phyloP scores from a whole-genome alignment of 352 stramenopile genomes.

The Globisporangium megalacanthum region DNA sequence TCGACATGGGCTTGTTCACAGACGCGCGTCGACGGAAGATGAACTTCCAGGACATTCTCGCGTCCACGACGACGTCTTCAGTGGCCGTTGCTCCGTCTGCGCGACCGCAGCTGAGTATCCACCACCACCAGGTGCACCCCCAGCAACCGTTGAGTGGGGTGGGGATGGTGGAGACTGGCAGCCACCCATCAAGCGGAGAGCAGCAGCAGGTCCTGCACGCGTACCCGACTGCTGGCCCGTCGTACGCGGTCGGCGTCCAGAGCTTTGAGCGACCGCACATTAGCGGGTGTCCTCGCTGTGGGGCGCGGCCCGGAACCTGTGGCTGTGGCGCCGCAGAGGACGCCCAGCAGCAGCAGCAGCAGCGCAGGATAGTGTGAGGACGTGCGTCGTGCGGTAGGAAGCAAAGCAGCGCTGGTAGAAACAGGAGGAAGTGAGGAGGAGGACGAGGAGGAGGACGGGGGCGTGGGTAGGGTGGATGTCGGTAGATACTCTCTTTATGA shows the following conservation, averaged over 20 bases:
- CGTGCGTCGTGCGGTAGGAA: not conserved
- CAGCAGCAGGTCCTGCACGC: slow-evolving; percentile 27
- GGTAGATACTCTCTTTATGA: slow-evolving; percentile 2
- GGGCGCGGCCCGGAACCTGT: slow-evolving; percentile 10
- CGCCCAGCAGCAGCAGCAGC: slow-evolving; percentile 20
- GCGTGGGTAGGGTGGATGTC: too few relatives aligned
- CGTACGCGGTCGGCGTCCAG: slow-evolving; percentile 17
- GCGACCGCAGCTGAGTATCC: not conserved
- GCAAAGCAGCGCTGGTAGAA: too few relatives aligned
- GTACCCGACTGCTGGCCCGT: slow-evolving; percentile 33
- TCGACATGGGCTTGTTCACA: slow-evolving; percentile 81
- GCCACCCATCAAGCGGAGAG: slow-evolving; percentile 1
- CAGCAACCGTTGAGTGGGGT: slow-evolving; percentile 3
- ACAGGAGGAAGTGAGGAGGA: too few relatives aligned
- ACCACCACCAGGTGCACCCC: not conserved
- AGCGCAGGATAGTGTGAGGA: slow-evolving; percentile 44
- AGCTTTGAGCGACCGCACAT: slow-evolving; percentile 24
- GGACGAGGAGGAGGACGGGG: too few relatives aligned
- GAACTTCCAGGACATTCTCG: slow-evolving; percentile 87
- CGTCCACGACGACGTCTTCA: slow-evolving; percentile 26
- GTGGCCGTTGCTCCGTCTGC: not conserved
- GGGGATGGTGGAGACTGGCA: slow-evolving; percentile 9
- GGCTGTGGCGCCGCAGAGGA: slow-evolving; percentile 16
- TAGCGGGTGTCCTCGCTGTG: slow-evolving; percentile 15
- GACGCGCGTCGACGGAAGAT: slow-evolving; percentile 77